Percentiles rank a stretch among this genome's conserved stretches.
phyloP scores from a whole-genome alignment of 192 early-diverging fungal species.

The Dimargaris cristalligena region DNA sequence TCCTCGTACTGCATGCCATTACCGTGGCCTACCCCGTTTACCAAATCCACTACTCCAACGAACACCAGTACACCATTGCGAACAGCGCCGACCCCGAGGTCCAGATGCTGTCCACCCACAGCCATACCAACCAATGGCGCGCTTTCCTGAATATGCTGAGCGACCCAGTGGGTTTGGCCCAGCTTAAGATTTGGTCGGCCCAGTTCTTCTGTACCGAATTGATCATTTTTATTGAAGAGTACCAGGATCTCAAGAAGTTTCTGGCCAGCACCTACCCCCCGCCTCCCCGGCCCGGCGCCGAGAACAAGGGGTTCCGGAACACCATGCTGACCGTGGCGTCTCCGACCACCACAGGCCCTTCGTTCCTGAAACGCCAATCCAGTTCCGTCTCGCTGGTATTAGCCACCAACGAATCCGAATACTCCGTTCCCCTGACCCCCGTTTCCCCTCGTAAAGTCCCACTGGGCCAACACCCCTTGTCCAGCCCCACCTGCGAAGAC shows the following conservation, averaged over 20 bases:
- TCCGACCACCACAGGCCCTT: not conserved
- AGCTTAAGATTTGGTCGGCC: not conserved
- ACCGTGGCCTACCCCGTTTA: not conserved
- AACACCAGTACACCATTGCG: not conserved
- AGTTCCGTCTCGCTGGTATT: not conserved
- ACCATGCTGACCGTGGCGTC: not conserved
- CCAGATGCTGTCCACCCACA: not conserved
- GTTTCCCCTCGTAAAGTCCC: not conserved
- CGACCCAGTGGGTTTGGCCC: not conserved
- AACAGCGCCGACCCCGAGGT: not conserved
- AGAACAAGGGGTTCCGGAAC: not conserved
- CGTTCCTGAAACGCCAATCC: not conserved
- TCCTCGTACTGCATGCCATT: not conserved
- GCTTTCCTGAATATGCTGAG: slow-evolving; percentile 1
- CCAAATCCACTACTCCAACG: no score
- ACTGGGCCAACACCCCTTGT: not conserved
- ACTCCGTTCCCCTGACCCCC: not conserved
- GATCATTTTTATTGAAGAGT: slow-evolving; percentile 1
- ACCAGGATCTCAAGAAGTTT: slow-evolving; percentile 3
- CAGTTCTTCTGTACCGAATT: slow-evolving; percentile 4
- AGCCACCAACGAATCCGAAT: not conserved
- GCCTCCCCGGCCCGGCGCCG: not conserved
- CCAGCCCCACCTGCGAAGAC: no score
- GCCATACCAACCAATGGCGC: not conserved
- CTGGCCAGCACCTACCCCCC: slow-evolving; percentile 5